Base-by-base conservation (phyloP, 2,329 filamentous ascomycete genomes). In the Microdochium bolleyi region DNA sequence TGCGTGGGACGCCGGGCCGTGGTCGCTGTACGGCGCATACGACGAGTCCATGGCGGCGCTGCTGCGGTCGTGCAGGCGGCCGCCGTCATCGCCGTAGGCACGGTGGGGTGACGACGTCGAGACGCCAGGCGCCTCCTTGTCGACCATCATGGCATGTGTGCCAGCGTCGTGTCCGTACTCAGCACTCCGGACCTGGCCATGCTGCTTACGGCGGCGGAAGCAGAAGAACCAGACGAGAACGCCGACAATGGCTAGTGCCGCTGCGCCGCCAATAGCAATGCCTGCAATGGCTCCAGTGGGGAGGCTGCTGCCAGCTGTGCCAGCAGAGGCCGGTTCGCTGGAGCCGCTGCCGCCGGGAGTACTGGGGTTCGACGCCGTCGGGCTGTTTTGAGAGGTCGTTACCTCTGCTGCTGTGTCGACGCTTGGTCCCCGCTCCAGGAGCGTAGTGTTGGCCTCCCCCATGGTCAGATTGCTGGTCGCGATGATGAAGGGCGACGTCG, bases 221-320 rank as follows among this genome's bases (percentile, higher is more conserved):
- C 56, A 63, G 50, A 77, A 61, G 57, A 74, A 72, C 68, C 70
- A 80, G 22, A 65, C 57, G 8, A 76, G 56, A 2, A 60, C 64
- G 4, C 61, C 69, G 57, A 75, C 55, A 48, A 78, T 52, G 14
- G 70, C 51, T 1, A 57, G 51, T 14, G 30, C 53, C 7, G 41
- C 66, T 3, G 73, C 55, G 10, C 63, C 65, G 7, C 68, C 76
- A 2, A 78, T 67, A 25, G 69, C 74, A 34, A 79, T 77, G 46
- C 77, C 76, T 19, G 70, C 72, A 34, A 73, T 74, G 51, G 74
- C 73, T 24, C 74, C 76, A 0, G 62, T 64, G 2, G 68, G 63
- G 2, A 78, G 64, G 2, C 67, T 61, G 37, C 56, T 59, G 10
- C 51, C 51, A 41, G 37, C 8, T 16, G 37, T 7, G 7, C 7